A percentile compares a stretch with the other conserved stretches of the same genome.
Conservation (phyloP, 108 stramenopile genomes). For the Conticribra guillardii region DNA sequence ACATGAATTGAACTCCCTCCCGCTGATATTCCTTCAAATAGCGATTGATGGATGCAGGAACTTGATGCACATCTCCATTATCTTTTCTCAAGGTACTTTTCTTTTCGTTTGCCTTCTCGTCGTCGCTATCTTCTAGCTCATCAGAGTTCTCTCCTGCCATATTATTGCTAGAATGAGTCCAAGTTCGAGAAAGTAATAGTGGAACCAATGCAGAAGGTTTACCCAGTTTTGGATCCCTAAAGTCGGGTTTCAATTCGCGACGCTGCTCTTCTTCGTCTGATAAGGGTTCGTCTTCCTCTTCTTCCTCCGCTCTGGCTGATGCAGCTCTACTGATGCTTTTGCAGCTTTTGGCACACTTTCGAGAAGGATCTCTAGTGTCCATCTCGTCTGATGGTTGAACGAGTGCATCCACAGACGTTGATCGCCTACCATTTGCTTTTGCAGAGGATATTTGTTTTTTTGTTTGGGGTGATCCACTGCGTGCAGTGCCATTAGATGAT, state of each 20-base stretch:
- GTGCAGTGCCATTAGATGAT: too few species aligned
- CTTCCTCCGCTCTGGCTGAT: too few species aligned
- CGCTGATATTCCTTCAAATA: conserved; percentile 80
- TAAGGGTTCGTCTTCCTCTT: too few species aligned
- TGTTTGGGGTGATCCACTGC: background rate
- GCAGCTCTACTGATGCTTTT: conserved; percentile 6
- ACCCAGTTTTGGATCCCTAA: conserved; percentile 73
- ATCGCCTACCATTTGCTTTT: too few species aligned
- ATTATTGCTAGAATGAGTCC: conserved; percentile 8
- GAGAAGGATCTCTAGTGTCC: background rate
- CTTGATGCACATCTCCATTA: conserved; percentile 37
- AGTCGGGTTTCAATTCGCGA: conserved; percentile 57
- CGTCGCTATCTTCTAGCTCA: too few species aligned
- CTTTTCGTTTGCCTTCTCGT: conserved; percentile 24
- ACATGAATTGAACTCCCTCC: conserved; percentile 79
- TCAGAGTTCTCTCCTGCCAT: conserved; percentile 43
- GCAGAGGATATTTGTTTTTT: conserved; percentile 9
- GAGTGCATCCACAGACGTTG: too few species aligned
- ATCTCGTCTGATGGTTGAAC: background rate
- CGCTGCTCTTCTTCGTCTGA: conserved; percentile 33
- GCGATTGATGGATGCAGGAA: conserved; percentile 84
- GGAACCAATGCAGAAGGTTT: conserved; percentile 56
- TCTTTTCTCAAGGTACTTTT: conserved; percentile 8
- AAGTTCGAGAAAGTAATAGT: conserved; percentile 29
- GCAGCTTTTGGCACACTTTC: background rate